Evolutionary conservation across 2,329 filamentous ascomycete genomes (phyloP).

Genomic region (Pyrenochaeta sp.): DNA sequence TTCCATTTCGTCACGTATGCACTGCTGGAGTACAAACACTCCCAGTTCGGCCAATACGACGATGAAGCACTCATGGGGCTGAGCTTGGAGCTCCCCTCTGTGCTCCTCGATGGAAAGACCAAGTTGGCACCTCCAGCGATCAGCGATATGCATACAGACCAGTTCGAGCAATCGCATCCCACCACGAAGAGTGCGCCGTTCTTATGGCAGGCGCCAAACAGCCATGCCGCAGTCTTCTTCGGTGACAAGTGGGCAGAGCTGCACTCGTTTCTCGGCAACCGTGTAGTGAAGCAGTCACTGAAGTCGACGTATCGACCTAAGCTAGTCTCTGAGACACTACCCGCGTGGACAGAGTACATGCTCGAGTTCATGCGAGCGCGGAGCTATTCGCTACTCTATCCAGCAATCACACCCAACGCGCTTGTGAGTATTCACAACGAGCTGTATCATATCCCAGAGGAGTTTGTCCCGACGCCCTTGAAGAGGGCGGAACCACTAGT

Average conservation of each 20-base stretch:
- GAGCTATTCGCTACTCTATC: constrained; percentile 83
- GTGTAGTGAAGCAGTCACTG: constrained; percentile 55
- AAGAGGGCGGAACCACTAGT: constrained; percentile 7
- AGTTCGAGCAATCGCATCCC: constrained; percentile 34
- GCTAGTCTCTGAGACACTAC: constrained; percentile 71
- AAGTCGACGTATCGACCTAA: constrained; percentile 37
- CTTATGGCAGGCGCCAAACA: constrained; percentile 85
- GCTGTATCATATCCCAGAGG: constrained; percentile 76
- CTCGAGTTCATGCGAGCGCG: constrained; percentile 78
- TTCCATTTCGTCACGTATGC: constrained; percentile 86
- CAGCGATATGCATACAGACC: constrained; percentile 47
- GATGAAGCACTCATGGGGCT: constrained; percentile 74
- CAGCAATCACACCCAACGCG: constrained; percentile 62
- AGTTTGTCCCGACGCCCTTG: constrained; percentile 48
- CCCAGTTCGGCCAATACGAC: constrained; percentile 58
- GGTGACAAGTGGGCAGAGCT: constrained; percentile 88
- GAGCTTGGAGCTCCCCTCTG: constrained; percentile 77
- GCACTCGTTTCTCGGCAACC: constrained; percentile 77
- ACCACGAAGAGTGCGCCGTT: constrained; percentile 65
- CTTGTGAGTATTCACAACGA: constrained; percentile 82
- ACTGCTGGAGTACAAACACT: constrained; percentile 80
- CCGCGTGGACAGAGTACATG: constrained; percentile 80
- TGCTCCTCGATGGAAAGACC: constrained; percentile 68
- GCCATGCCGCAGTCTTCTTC: constrained; percentile 82
- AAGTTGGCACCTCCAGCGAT: constrained; percentile 60